Conservation (phyloP, 176 grass and related monocot genomes). For the Puccinellia tenuiflora region DNA sequence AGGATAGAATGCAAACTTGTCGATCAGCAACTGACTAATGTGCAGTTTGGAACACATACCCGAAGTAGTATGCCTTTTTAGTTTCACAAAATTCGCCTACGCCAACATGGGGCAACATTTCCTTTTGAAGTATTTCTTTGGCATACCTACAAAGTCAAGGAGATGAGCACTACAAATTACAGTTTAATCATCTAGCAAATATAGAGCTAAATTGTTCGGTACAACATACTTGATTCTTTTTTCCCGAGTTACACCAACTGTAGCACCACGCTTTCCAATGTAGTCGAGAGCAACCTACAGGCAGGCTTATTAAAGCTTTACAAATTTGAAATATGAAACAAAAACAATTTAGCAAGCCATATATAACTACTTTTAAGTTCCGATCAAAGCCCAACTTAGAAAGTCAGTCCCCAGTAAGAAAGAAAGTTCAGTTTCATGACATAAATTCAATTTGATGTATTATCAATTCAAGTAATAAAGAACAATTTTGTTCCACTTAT, state of each 20-base stretch:
- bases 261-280: conserved; percentile 97
- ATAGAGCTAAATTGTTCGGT: background rate
- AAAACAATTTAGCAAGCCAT: background rate
- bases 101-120: conserved; percentile 99
- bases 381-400: background rate
- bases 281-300: conserved; percentile 91
- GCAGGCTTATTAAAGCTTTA: conserved; percentile 2
- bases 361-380: background rate
- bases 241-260: conserved; percentile 84
- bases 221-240: conserved; percentile 88
- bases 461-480: background rate
- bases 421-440: background rate
- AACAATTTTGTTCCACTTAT: background rate
- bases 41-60: conserved; percentile 34
- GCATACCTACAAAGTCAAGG: conserved; percentile 51
- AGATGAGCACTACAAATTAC: background rate
- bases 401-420: background rate
- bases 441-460: background rate
- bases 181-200: background rate
- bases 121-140: conserved; percentile 99
- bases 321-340: conserved; percentile 20
- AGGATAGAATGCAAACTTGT: conserved; percentile 1
- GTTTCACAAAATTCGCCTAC: conserved; percentile 97
- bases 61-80: conserved; percentile 99
- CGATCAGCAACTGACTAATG: background rate